Evolutionary conservation across 305 asterid species (phyloP), one percentile per base, ranked within the genome.

Genomic region (Fraxinus nigra): DNA sequence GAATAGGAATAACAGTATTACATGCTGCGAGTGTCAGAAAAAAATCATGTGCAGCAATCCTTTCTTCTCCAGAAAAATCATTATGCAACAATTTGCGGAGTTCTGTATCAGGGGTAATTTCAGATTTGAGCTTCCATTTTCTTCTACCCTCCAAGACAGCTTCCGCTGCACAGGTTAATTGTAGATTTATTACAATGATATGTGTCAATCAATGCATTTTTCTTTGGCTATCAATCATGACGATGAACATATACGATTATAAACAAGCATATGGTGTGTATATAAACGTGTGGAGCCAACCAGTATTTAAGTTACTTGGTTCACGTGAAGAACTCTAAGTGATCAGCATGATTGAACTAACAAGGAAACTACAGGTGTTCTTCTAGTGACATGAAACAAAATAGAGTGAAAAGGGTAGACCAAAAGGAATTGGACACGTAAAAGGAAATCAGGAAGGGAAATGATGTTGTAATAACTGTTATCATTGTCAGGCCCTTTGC

Each of bases 1-100:
- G 89, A 87, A 94, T 92, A 82, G 99, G 99, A 85, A 97, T 91
- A 84, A 94, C 98, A 14, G 98, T 97, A 85, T 97, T 97, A 85
- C 99, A 94, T 74, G 98, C 97, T 75, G 99, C 96, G 86, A 97
- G 86, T 24, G 99, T 88, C 75, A 92, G 89, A 82, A 97, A 93
- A 88, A 97, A 97, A 79, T 93, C 97, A 48, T 93, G 98, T 10
- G 95, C 95, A 81, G 91, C 92, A 86, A 90, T 89, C 78, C 92
- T 90, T 87, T 94, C 98, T 84, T 88, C 93, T 78, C 92, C 92
- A 16, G 82, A 38, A 48, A 90, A 87, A 83, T 91, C 94, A 84
- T 85, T 89, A 88, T 89, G 89, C 89, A 96, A 83, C 90, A 94
- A 78, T 84, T 90, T 87, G 92, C 90, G 80, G 86, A 96, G 96